Evolutionary conservation across 202 grass and related monocot genomes (phyloP), one percentile per base, ranked within the genome.

Genomic region (Panicum hallii): DNA sequence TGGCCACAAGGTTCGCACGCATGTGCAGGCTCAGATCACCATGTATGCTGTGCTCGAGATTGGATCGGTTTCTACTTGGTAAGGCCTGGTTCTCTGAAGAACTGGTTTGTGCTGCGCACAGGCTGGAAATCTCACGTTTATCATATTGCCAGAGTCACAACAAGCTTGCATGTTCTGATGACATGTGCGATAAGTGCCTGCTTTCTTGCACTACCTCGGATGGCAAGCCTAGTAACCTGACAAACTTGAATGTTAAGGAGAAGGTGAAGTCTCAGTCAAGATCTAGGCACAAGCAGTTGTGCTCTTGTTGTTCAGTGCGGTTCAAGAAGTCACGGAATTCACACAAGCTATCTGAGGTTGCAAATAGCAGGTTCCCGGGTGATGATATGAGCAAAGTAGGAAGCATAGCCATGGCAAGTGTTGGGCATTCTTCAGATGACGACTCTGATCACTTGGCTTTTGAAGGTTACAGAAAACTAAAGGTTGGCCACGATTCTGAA

Each of bases 51-150:
- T 99, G 96, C 84, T 92, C 88, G 16, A 84, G 87, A 74, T 72
- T 99, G 36, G 85, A 91, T 65, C 60, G 67, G 47, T 61, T 88
- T 63, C 82, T 91, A 23, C 87, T 85, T 83, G 80, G 75, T 32
- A 88, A 79, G 47, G 74, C 78, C 5, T 93, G 91, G 86, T 99
- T 95, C 84, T 87, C 85, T 58, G 89, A 88, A 57, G 91, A 94
- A 84, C 79, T 94, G 36, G 38, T 97, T 57, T 99, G 97, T 78
- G 76, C 86, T 26, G 68, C 68, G 36, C 97, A 99, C 67, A 97
- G 88, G 80, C 20, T 85, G 72, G 93, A 97, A 79, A 92, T 97
- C 28, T 90, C 92, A 22, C 64, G 83, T 28, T 79, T 99, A 79
- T 82, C 78, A 0, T 93, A 90, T 53, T 99, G 93, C 64, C 84